Percentiles rank a stretch among this genome's conserved stretches.
Evolutionary conservation across 2,329 filamentous ascomycete species (phyloP).

Genomic region (Acrodontium crateriforme): DNA sequence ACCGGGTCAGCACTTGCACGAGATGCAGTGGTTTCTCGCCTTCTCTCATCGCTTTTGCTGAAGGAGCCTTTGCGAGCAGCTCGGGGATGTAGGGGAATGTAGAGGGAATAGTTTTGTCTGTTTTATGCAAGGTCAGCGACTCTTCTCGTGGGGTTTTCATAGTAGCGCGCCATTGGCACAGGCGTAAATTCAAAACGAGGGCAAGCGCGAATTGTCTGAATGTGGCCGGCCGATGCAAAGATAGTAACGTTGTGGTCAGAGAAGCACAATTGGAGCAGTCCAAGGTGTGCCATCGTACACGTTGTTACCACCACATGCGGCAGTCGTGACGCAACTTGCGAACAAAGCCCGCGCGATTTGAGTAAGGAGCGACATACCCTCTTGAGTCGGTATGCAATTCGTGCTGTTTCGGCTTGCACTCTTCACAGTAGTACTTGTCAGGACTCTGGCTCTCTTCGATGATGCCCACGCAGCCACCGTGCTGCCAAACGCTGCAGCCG

Average conservation of each 20-base stretch:
- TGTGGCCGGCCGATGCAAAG: no score
- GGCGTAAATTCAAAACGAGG: no score
- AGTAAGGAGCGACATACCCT: slow-evolving; percentile 52
- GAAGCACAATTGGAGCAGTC: no score
- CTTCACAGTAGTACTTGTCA: slow-evolving; percentile 95
- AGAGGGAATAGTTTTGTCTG: slow-evolving; percentile 50
- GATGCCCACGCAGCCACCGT: slow-evolving; percentile 93
- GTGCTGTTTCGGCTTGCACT: slow-evolving; percentile 84
- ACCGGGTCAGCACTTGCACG: slow-evolving; percentile 40
- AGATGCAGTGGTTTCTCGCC: slow-evolving; percentile 39
- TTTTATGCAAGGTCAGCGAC: slow-evolving; percentile 16
- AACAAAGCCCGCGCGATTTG: slow-evolving; percentile 1
- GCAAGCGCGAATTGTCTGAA: no score
- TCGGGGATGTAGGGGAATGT: slow-evolving; percentile 42
- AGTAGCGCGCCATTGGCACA: slow-evolving; percentile 18
- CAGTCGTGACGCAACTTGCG: not conserved
- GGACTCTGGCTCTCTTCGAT: slow-evolving; percentile 86
- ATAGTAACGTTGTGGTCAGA: no score
- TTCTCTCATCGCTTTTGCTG: slow-evolving; percentile 47
- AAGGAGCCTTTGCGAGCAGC: slow-evolving; percentile 50
- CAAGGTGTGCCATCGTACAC: not conserved
- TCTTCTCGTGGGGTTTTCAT: slow-evolving; percentile 11
- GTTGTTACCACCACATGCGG: no score
- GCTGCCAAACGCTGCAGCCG: slow-evolving; percentile 95
- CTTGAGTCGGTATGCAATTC: slow-evolving; percentile 66